phyloP scores from a whole-genome alignment of 495 filamentous ascomycete genomes.

The Talaromyces proteolyticus region DNA sequence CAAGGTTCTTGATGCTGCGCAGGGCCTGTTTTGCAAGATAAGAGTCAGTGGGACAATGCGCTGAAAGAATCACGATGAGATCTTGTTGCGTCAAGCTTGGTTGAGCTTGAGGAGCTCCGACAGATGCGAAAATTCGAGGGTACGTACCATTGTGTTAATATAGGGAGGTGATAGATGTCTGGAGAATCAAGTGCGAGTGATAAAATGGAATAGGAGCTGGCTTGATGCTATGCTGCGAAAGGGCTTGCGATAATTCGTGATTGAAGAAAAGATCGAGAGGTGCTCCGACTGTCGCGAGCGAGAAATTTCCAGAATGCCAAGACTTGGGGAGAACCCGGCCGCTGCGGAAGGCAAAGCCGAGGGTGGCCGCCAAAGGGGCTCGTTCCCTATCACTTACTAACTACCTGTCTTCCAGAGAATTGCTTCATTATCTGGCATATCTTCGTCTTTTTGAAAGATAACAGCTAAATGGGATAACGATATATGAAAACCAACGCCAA shows the following conservation, averaged over 20 bases:
- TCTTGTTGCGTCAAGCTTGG: no score
- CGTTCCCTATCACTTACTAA: no score
- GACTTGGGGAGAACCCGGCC: conserved; percentile 15
- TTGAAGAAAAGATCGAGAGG: neutral
- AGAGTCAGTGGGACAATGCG: neutral
- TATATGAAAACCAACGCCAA: neutral
- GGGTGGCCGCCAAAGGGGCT: conserved; percentile 5
- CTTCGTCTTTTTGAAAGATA: neutral
- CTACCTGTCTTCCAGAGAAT: neutral
- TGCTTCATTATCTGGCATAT: neutral
- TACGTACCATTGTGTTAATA: conserved; percentile 23
- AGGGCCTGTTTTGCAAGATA: conserved; percentile 41
- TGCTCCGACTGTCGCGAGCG: conserved; percentile 8
- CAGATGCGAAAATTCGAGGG: conserved; percentile 1
- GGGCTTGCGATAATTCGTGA: neutral
- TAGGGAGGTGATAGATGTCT: conserved; percentile 1
- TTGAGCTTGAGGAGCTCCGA: neutral
- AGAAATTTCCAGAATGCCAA: conserved; percentile 55
- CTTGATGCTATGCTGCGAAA: neutral
- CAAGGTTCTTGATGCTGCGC: conserved; percentile 92
- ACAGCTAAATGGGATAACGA: neutral
- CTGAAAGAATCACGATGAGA: neutral
- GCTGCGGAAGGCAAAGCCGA: conserved; percentile 4
- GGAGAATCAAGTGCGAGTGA: neutral
- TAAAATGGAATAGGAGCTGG: no score